Conservation (phyloP, 139 green algal species). For the Chlamydomonas sp. region DNA sequence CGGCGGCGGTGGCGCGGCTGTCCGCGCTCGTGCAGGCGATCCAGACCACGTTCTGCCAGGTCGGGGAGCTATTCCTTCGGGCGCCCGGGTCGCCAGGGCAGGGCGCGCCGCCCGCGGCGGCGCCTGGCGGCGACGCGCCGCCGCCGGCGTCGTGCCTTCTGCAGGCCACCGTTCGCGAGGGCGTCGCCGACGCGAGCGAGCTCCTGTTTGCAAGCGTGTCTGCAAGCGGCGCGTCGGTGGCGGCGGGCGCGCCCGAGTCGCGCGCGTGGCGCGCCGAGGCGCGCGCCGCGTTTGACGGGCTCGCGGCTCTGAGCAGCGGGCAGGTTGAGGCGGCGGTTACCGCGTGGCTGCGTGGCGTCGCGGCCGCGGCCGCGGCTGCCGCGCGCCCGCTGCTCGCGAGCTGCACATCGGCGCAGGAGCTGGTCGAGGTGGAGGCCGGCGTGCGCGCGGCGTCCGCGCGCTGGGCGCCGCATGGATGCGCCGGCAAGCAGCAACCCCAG, state of each 20-base stretch:
- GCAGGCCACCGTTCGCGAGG: conserved; percentile 38
- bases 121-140: conserved; percentile 11
- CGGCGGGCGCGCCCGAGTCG: conserved; percentile 17
- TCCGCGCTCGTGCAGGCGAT: conserved; percentile 29
- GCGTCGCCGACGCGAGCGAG: conserved; percentile 37
- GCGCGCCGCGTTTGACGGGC: conserved; percentile 21
- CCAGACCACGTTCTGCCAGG: conserved; percentile 44
- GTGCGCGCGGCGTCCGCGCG: conserved; percentile 41
- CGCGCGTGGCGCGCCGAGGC: conserved; percentile 24
- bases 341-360: conserved; percentile 53
- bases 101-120: conserved; percentile 9
- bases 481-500: neutral
- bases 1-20: conserved; percentile 18
- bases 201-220: conserved; percentile 38
- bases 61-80: conserved; percentile 69
- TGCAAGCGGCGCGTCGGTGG: neutral
- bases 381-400: conserved; percentile 40
- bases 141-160: conserved; percentile 35
- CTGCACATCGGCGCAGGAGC: conserved; percentile 28
- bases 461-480: neutral
- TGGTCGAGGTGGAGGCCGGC: conserved; percentile 38
- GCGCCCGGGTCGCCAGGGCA: conserved; percentile 2
- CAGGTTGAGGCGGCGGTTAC: conserved; percentile 48
- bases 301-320: conserved; percentile 37
- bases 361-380: conserved; percentile 26